Conservation (phyloP, 176 grass and related monocot genomes). For the Oryza meyeriana region DNA sequence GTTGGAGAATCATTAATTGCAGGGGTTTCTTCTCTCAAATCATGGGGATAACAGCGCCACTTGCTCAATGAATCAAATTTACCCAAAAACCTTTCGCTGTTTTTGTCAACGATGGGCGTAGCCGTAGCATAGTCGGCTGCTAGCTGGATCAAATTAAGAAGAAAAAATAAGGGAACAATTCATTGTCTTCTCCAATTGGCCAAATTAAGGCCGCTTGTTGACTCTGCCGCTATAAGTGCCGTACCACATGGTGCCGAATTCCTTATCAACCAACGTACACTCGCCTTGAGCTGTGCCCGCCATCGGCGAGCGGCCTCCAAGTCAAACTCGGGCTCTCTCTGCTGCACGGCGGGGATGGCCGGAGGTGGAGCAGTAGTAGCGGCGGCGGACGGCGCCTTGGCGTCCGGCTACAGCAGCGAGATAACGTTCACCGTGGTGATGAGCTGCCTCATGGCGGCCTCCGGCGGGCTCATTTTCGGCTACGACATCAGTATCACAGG, state of each 20-base stretch:
- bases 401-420: slow-evolving; percentile 41
- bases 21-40: neutral
- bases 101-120: neutral
- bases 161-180: neutral
- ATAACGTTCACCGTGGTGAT: slow-evolving; percentile 57
- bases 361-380: slow-evolving; percentile 27
- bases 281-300: slow-evolving; percentile 2
- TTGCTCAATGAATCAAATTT: neutral
- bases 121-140: neutral
- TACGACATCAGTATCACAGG: slow-evolving; percentile 83
- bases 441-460: slow-evolving; percentile 73
- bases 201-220: neutral
- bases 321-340: neutral
- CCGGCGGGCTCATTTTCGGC: slow-evolving; percentile 76
- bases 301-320: neutral
- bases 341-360: neutral
- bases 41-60: neutral
- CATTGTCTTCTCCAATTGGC: neutral
- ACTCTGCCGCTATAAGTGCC: slow-evolving; percentile 20
- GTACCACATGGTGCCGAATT: neutral
- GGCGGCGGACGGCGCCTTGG: neutral
- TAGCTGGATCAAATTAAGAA: neutral
- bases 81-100: neutral
- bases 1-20: neutral
- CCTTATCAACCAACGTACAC: neutral